Evolutionary conservation across 345 rosid species (phyloP).

Genomic region (Brassica rapa): DNA sequence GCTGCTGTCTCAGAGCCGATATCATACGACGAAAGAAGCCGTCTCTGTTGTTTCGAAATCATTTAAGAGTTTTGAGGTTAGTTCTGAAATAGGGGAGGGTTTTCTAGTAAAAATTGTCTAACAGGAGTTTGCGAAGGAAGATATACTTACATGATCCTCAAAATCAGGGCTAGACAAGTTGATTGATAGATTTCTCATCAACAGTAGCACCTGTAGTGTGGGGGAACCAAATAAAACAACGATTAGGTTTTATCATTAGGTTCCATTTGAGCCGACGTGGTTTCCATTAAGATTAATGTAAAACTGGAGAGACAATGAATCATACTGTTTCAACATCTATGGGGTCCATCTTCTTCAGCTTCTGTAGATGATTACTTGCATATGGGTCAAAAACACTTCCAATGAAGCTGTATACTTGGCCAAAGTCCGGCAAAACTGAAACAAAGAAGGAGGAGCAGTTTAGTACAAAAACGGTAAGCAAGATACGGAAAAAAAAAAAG

Average conservation of each 20-base stretch:
- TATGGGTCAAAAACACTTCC: constrained; percentile 87
- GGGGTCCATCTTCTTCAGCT: constrained; percentile 83
- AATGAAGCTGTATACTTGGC: constrained; percentile 79
- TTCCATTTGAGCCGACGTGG: constrained; percentile 2
- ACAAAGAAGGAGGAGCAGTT: constrained; percentile 24
- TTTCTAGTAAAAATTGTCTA: not conserved
- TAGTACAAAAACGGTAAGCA: constrained; percentile 12
- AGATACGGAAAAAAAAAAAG: not conserved
- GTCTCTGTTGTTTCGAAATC: constrained; percentile 58
- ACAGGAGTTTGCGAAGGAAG: constrained; percentile 10
- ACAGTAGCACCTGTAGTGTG: constrained; percentile 73
- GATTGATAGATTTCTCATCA: constrained; percentile 94
- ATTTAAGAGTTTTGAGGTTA: constrained; percentile 9
- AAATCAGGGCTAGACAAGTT: constrained; percentile 85
- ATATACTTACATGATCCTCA: constrained; percentile 85
- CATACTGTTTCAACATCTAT: constrained; percentile 92
- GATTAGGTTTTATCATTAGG: constrained; percentile 6
- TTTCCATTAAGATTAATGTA: constrained; percentile 14
- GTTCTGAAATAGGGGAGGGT: not conserved
- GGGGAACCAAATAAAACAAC: constrained; percentile 30
- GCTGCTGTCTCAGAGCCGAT: constrained; percentile 44
- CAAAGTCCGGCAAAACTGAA: constrained; percentile 86
- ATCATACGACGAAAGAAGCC: constrained; percentile 70
- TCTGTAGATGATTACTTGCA: constrained; percentile 70
- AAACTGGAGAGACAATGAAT: constrained; percentile 15